Base-by-base conservation (phyloP, 495 filamentous ascomycete genomes). In the Chaetomidium leptoderma region DNA sequence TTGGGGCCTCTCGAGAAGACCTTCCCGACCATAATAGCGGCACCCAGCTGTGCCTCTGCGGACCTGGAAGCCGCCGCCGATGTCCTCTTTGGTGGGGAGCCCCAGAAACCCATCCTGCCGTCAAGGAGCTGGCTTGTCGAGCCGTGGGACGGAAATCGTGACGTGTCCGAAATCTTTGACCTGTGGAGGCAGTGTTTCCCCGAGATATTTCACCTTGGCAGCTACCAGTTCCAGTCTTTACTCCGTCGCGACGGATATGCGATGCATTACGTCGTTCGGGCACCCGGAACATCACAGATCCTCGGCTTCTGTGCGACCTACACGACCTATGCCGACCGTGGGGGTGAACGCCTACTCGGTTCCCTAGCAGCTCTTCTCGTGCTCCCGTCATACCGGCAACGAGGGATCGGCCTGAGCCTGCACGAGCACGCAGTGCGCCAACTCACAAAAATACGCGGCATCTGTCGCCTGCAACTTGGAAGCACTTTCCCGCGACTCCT, bases 281-380 rank as follows among this genome's bases (percentile, higher is more conserved):
- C 82, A 23, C 74, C 78, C 5, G 73, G 66, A 46, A 77, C 68
- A 14, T 66, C 69, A 23, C 74, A 77, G 44, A 54, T 85, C 13
- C 70, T 85, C 29, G 83, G 83, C 2, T 82, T 85, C 54, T 82
- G 78, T 64, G 81, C 81, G 21, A 83, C 81, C 17, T 86, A 83
- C 68, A 78, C 75, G 61, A 81, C 73, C 51, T 84, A 79, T 67
- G 75, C 70, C 53, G 80, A 74, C 62, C 73, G 74, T 55, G 76
- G 69, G 55, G 74, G 72, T 23, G 77, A 83, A 58, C 71, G 76
- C 50, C 63, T 84, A 48, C 76, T 85, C 57, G 83, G 81, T 24
- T 84, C 81, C 43, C 58, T 86, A 26, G 82, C 83, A 26, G 72
- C 79, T 36, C 70, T 85, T n/a, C 68, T 86, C 32, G 83, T 85